Percentiles rank a stretch among this genome's conserved stretches.
These are phyloP conservation scores for Saprolegnia parasitica DNA, from an alignment of 352 stramenopile species.

Conservation along the genomic window DNA sequence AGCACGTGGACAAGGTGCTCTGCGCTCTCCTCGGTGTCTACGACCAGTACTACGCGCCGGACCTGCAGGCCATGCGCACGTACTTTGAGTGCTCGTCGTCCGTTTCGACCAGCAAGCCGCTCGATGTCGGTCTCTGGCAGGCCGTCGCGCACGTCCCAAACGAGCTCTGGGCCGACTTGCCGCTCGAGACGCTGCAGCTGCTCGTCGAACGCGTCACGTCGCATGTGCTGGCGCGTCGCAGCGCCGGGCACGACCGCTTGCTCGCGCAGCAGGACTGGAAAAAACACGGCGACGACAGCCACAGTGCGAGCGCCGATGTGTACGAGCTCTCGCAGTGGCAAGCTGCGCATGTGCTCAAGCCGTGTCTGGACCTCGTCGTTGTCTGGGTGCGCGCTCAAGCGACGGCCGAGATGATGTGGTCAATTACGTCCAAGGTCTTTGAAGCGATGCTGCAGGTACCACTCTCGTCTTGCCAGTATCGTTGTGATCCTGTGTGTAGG, in stretches of 20 bases:
- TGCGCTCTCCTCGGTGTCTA: constrained; percentile 74
- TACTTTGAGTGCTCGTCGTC: constrained; percentile 14
- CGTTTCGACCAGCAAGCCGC: constrained; percentile 34
- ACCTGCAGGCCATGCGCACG: constrained; percentile 16
- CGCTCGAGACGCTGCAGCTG: neutral
- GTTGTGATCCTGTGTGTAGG: neutral
- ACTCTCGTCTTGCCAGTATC: constrained; percentile 26
- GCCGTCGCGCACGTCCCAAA: constrained; percentile 46
- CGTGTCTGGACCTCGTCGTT: constrained; percentile 72
- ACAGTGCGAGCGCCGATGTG: constrained; percentile 32
- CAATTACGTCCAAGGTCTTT: constrained; percentile 63
- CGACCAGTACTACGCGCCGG: constrained; percentile 58
- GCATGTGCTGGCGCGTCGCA: constrained; percentile 4
- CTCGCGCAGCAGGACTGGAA: neutral
- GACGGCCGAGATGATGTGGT: constrained; percentile 62
- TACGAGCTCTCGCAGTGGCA: constrained; percentile 50
- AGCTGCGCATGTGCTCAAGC: constrained; percentile 61
- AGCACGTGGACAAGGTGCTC: constrained; percentile 78
- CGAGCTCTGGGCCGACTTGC: constrained; percentile 5
- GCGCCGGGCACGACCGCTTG: neutral
- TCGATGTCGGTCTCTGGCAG: constrained; percentile 67
- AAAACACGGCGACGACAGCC: constrained; percentile 21
- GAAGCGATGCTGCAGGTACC: constrained; percentile 50
- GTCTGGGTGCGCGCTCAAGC: constrained; percentile 50
- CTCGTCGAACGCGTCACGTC: constrained; percentile 18